These are phyloP conservation scores for Auriscalpium vulgare DNA, from an alignment of 768 basidiomycete species.

Conservation along the genomic window DNA sequence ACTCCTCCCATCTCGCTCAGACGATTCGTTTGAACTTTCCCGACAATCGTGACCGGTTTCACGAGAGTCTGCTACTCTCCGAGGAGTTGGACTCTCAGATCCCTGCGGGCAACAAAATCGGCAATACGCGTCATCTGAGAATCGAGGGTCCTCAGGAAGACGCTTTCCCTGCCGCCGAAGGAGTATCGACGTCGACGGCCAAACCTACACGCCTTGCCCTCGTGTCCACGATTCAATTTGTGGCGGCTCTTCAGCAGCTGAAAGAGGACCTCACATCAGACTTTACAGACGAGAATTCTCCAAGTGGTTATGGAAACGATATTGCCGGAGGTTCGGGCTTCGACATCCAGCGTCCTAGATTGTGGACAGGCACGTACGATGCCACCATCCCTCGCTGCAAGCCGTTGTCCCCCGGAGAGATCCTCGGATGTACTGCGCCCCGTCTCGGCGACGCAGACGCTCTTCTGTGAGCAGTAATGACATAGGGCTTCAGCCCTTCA, in stretches of 20 bases:
- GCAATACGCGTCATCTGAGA: conserved; percentile 38
- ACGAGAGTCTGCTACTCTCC: conserved; percentile 50
- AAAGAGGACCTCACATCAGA: conserved; percentile 65
- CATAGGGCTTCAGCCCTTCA: neutral
- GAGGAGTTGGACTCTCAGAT: conserved; percentile 41
- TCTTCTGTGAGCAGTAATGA: conserved; percentile 55
- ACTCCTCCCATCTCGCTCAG: conserved; percentile 72
- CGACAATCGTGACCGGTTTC: conserved; percentile 58
- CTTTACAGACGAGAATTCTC: conserved; percentile 3
- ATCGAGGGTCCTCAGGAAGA: conserved; percentile 40
- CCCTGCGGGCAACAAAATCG: conserved; percentile 35
- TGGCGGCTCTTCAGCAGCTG: conserved; percentile 81
- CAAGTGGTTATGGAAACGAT: no score
- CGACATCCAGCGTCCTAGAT: conserved; percentile 10
- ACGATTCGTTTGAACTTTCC: conserved; percentile 90
- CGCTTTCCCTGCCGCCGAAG: conserved; percentile 7
- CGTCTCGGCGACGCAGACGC: conserved; percentile 75
- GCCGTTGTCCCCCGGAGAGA: conserved; percentile 93
- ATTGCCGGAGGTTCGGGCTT: neutral
- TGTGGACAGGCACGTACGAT: conserved; percentile 64
- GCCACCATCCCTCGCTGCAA: conserved; percentile 76
- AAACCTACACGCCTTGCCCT: conserved; percentile 70
- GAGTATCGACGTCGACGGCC: conserved; percentile 7
- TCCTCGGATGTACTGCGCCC: conserved; percentile 95
- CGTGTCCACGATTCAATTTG: conserved; percentile 98